phyloP scores from a whole-genome alignment of 148 eudicot species.

The Dianthus caryophyllus region DNA sequence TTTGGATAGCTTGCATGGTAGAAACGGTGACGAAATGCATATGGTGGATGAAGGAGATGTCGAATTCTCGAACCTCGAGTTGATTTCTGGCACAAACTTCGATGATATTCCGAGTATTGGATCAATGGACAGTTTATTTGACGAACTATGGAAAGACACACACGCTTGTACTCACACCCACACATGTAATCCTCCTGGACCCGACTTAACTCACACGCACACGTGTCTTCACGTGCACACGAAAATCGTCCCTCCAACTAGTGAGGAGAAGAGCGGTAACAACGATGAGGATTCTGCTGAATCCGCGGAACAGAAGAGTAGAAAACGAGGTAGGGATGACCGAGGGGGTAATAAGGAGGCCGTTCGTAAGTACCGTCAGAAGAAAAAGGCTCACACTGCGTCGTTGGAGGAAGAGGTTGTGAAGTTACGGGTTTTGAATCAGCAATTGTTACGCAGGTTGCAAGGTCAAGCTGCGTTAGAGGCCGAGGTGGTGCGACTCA shows the following conservation, averaged over 20 bases:
- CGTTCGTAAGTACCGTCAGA: slow-evolving; percentile 90
- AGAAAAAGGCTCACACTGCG: slow-evolving; percentile 85
- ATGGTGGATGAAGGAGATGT: slow-evolving; percentile 75
- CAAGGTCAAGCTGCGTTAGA: slow-evolving; percentile 77
- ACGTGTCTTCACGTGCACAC: slow-evolving; percentile 96
- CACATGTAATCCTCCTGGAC: slow-evolving; percentile 89
- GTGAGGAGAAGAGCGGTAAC: slow-evolving; percentile 53
- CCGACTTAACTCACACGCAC: slow-evolving; percentile 80
- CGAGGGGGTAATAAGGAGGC: slow-evolving; percentile 85
- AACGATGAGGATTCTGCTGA: slow-evolving; percentile 72
- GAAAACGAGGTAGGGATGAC: slow-evolving; percentile 59
- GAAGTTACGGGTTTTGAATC: slow-evolving; percentile 76
- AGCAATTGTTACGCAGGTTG: slow-evolving; percentile 67
- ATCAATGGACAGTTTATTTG: slow-evolving; percentile 74
- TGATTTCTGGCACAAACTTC: slow-evolving; percentile 49
- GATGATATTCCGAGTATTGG: slow-evolving; percentile 52
- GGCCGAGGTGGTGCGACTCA: slow-evolving; percentile 78
- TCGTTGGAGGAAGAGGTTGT: slow-evolving; percentile 84
- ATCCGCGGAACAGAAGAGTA: slow-evolving; percentile 51
- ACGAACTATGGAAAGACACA: slow-evolving; percentile 62
- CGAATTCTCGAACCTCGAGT: slow-evolving; percentile 68
- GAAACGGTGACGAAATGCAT: slow-evolving; percentile 18
- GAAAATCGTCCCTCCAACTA: slow-evolving; percentile 50
- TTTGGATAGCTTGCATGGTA: slow-evolving; percentile 17
- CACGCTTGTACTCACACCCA: slow-evolving; percentile 92